phyloP scores from a whole-genome alignment of 2,329 filamentous ascomycete genomes.

The Ceratocystis alfenasii region DNA sequence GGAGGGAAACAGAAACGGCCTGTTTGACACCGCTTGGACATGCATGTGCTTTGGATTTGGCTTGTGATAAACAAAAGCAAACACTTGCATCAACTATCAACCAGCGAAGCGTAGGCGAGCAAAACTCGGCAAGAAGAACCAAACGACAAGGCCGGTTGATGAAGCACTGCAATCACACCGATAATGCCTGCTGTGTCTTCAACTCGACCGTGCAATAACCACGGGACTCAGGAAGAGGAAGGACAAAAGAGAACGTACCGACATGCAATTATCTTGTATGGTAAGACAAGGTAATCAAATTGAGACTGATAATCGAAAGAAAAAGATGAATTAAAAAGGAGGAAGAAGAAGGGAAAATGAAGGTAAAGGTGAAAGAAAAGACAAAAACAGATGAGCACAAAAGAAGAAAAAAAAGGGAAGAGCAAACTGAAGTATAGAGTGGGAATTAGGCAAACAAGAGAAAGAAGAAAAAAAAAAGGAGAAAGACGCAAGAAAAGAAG shows the following conservation, averaged over 20 bases:
- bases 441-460: not conserved
- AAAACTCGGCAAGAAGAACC: not conserved
- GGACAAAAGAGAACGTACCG: not conserved
- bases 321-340: not conserved
- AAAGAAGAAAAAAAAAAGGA: constrained; percentile 6
- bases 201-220: not conserved
- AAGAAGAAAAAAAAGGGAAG: not conserved
- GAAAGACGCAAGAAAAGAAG: not conserved
- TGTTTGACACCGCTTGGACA: constrained; percentile 1
- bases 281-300: constrained; percentile 7
- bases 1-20: not conserved
- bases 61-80: not conserved
- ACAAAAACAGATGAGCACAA: constrained; percentile 7
- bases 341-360: not conserved
- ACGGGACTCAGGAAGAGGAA: not conserved
- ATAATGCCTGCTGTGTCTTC: not conserved
- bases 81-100: not conserved
- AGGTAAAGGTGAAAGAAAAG: not conserved
- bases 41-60: not conserved
- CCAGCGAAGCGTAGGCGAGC: not conserved
- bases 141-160: not conserved
- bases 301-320: not conserved
- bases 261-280: not conserved
- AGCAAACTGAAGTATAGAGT: not conserved
- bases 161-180: not conserved